Conservation (phyloP, 2,329 filamentous ascomycete species). For the Alternaria atra region DNA sequence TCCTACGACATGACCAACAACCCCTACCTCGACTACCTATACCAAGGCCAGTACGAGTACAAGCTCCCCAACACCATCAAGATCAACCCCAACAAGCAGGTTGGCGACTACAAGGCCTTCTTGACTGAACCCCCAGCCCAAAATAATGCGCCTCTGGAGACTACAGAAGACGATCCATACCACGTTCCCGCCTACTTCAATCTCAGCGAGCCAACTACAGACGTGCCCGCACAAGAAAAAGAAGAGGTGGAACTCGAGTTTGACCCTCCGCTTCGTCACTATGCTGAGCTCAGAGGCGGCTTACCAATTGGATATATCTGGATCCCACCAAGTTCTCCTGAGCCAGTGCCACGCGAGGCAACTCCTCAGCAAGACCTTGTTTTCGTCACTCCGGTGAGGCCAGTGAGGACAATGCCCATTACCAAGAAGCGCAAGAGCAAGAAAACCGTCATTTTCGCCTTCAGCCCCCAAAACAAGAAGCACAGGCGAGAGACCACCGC, state of each 20-base stretch:
- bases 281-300: constrained; percentile 6
- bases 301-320: constrained; percentile 8
- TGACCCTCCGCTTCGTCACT: constrained; percentile 5
- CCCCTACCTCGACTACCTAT: neutral
- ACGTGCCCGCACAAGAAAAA: neutral
- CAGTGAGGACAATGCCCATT: neutral
- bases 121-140: neutral
- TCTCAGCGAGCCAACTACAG: neutral
- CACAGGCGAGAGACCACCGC: neutral
- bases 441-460: neutral
- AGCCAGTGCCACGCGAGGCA: neutral
- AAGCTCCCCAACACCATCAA: neutral
- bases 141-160: neutral
- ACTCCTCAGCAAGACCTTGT: neutral
- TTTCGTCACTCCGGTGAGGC: neutral
- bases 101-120: neutral
- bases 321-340: constrained; percentile 6
- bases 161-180: neutral
- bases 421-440: neutral
- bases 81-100: neutral
- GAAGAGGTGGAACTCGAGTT: constrained; percentile 9
- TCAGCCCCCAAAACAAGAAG: neutral
- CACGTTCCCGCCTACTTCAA: constrained; percentile 2
- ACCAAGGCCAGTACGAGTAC: neutral
- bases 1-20: neutral